Conservation (phyloP, 768 basidiomycete species). For the Trametes coccinea region DNA sequence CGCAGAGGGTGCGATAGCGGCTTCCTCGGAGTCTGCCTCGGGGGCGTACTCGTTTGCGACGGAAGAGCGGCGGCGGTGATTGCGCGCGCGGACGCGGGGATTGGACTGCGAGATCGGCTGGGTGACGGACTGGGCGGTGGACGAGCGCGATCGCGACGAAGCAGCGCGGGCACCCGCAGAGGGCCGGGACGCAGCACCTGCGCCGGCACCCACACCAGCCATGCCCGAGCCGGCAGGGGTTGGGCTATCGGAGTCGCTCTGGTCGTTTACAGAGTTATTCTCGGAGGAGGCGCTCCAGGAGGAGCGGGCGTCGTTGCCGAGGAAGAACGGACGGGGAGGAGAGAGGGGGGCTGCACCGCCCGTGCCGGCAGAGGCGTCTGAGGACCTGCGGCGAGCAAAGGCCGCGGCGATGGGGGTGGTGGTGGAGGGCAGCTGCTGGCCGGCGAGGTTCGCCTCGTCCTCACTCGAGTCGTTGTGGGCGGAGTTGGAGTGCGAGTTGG, state of each 20-base stretch:
- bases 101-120: slow-evolving; percentile 14
- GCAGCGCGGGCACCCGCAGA: neutral
- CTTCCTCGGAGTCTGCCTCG: slow-evolving; percentile 10
- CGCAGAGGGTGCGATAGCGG: neutral
- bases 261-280: slow-evolving; percentile 23
- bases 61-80: slow-evolving; percentile 27
- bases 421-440: slow-evolving; percentile 12
- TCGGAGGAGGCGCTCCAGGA: slow-evolving; percentile 22
- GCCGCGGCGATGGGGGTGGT: slow-evolving; percentile 19
- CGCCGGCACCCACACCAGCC: slow-evolving; percentile 14
- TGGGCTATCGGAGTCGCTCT: slow-evolving; percentile 29
- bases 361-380: neutral
- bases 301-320: slow-evolving; percentile 31
- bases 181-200: slow-evolving; percentile 4
- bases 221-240: slow-evolving; percentile 11
- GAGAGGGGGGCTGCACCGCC: slow-evolving; percentile 24
- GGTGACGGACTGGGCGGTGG: neutral
- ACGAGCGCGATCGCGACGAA: slow-evolving; percentile 8
- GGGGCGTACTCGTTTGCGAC: slow-evolving; percentile 23
- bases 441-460: slow-evolving; percentile 25
- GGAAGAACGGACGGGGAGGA: slow-evolving; percentile 42
- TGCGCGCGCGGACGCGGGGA: slow-evolving; percentile 25
- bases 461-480: slow-evolving; percentile 25
- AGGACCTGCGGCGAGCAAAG: slow-evolving; percentile 18
- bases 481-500: slow-evolving; percentile 21